These are phyloP conservation scores for Fusarium burgessii DNA, from an alignment of 2,329 filamentous ascomycete species.

Conservation along the genomic window DNA sequence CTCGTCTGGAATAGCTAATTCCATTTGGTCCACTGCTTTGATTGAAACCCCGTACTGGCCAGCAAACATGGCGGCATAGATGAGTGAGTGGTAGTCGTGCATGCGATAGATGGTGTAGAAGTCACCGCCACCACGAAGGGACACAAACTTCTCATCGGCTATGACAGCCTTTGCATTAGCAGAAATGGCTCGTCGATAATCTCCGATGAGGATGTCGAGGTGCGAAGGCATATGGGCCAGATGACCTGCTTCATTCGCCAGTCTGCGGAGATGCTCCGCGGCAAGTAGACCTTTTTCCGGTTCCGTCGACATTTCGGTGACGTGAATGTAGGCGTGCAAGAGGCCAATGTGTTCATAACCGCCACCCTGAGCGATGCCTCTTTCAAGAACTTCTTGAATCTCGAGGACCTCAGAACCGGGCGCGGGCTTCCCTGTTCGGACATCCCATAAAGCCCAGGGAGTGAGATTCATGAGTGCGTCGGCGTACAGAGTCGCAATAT, in stretches of 20 bases:
- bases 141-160: slow-evolving; percentile 74
- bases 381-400: slow-evolving; percentile 52
- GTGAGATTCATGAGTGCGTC: slow-evolving; percentile 59
- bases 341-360: slow-evolving; percentile 73
- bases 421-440: slow-evolving; percentile 49
- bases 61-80: slow-evolving; percentile 82
- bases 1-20: slow-evolving; percentile 69
- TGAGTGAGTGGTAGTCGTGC: slow-evolving; percentile 78
- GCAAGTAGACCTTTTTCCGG: slow-evolving; percentile 71
- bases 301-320: slow-evolving; percentile 77
- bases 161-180: slow-evolving; percentile 71
- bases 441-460: slow-evolving; percentile 57
- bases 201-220: slow-evolving; percentile 76
- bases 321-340: slow-evolving; percentile 80
- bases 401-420: slow-evolving; percentile 51
- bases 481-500: slow-evolving; percentile 48
- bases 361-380: slow-evolving; percentile 60
- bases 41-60: slow-evolving; percentile 72
- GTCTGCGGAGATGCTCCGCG: slow-evolving; percentile 71
- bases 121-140: slow-evolving; percentile 66
- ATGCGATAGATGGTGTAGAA: slow-evolving; percentile 81
- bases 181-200: slow-evolving; percentile 72
- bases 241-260: slow-evolving; percentile 76
- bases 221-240: slow-evolving; percentile 80
- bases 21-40: slow-evolving; percentile 68